Conservation (phyloP, 495 filamentous ascomycete genomes). For the Cercophora samala region DNA sequence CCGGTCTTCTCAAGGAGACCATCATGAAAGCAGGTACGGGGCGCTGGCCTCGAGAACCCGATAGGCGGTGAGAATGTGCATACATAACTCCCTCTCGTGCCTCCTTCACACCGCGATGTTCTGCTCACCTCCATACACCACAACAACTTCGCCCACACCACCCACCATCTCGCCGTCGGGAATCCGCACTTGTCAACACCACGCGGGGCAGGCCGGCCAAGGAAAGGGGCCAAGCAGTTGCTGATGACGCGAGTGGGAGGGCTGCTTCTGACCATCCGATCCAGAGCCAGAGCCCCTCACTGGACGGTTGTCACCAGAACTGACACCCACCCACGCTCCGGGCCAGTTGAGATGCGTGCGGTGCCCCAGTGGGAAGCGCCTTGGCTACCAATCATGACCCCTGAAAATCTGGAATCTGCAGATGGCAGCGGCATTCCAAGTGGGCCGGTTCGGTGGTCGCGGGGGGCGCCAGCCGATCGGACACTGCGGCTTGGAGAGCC, state of each 20-base stretch:
- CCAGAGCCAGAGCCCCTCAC: constrained; percentile 5
- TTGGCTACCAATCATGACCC: constrained; percentile 5
- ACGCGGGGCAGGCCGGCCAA: background rate
- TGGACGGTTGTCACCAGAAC: constrained; percentile 1
- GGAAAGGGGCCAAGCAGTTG: background rate
- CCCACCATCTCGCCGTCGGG: background rate
- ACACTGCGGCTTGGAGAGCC: constrained; percentile 2
- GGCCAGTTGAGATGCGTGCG: background rate
- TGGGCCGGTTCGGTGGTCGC: constrained; percentile 2
- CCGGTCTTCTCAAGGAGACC: constrained; percentile 7
- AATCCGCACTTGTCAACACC: background rate
- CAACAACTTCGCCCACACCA: background rate
- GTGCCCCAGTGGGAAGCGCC: background rate
- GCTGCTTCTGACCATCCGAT: constrained; percentile 1
- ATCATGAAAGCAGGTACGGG: constrained; percentile 25
- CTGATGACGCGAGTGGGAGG: background rate
- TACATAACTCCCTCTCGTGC: background rate
- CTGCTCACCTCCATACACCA: background rate
- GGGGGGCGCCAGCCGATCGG: constrained; percentile 8
- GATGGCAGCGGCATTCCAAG: constrained; percentile 4
- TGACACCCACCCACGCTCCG: background rate
- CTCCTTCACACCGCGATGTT: background rate
- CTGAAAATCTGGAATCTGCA: constrained; percentile 1
- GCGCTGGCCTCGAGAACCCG: constrained; percentile 10
- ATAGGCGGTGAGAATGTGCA: background rate